Evolutionary conservation across 805 yeast species (phyloP).

Genomic region (Candida nitratophila): DNA sequence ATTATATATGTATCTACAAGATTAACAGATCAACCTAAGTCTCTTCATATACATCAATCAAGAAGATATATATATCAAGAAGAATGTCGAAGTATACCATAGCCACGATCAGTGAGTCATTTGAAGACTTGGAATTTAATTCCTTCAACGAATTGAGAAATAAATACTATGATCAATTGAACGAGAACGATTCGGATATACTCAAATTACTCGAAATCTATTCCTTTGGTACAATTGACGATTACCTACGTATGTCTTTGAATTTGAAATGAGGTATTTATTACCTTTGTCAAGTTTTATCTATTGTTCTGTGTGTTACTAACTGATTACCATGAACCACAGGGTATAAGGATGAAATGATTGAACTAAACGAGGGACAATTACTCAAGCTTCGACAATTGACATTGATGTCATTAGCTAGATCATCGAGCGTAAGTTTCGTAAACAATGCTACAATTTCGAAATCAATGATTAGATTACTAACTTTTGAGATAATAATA

Average conservation of each 20-base stretch:
- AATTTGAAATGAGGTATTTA: too few relatives aligned
- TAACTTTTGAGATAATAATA: neutral
- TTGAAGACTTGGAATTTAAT: conserved; percentile 11
- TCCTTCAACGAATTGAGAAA: conserved; percentile 5
- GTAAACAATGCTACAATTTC: too few relatives aligned
- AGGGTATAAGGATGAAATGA: neutral
- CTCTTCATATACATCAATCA: too few relatives aligned
- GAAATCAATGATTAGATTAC: too few relatives aligned
- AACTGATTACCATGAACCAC: neutral
- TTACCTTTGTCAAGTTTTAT: too few relatives aligned
- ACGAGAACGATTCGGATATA: too few relatives aligned
- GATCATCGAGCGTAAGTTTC: neutral
- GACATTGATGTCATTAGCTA: conserved; percentile 3
- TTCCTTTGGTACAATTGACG: conserved; percentile 19
- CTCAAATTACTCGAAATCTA: conserved; percentile 16
- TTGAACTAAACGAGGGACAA: conserved; percentile 3
- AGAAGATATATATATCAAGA: too few relatives aligned
- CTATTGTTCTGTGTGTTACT: too few relatives aligned
- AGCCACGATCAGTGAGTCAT: neutral
- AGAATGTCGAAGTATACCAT: neutral
- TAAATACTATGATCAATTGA: neutral
- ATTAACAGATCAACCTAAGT: too few relatives aligned
- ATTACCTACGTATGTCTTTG: conserved; percentile 7
- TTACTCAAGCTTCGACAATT: conserved; percentile 5
- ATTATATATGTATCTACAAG: too few relatives aligned